Base-by-base conservation (phyloP, 768 basidiomycete species). In the Phlebiopsis flavidoalba region DNA sequence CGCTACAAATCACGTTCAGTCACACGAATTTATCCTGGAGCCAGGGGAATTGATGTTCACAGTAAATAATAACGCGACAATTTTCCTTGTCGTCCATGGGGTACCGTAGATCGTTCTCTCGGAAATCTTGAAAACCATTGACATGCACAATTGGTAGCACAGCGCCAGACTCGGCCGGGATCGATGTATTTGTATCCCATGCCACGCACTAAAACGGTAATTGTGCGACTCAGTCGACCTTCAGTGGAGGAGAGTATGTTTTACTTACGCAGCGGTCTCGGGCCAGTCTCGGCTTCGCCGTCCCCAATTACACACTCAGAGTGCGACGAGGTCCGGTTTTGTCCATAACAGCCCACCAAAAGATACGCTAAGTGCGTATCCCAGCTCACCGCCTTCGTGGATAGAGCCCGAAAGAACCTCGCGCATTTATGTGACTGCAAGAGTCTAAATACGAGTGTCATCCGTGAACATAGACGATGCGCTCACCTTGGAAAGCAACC, bases 291-390 rank as follows among this genome's bases (percentile, higher is more conserved):
- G 4, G 88, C 86, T 74, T 95, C 93, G 31, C 93, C 93, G 62
- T 95, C 93, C 22, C 93, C 93, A n/a, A 96, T 76, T 35, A 95
- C 79, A 62, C 89, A n/a, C n/a, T n/a, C n/a, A 91, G 52, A 86
- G 80, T 19, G 88, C 84, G 66, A 95, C 82, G 17, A 93, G 84
- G 68, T 95, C 80, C 8, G 93, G 93, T 64, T n/a, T 91, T 88
- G 71, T 97, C 94, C 90, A 96, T 93, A 65, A 91, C 85, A 24
- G 90, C n/a, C n/a, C 87, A 37, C 94, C 94, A 68, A 91, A 95
- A 0, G 91, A 81, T 8, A 93, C 93, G 46, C 86, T 81, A 40
- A 95, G 83, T 3, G 92, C 92, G 65, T 95, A 96, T 8, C 94
- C 93, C 14, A 95, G 81, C 71, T 95, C 94, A 31, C 88, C 89